phyloP scores from a whole-genome alignment of 768 basidiomycete species.

The Mycena leptocephala region DNA sequence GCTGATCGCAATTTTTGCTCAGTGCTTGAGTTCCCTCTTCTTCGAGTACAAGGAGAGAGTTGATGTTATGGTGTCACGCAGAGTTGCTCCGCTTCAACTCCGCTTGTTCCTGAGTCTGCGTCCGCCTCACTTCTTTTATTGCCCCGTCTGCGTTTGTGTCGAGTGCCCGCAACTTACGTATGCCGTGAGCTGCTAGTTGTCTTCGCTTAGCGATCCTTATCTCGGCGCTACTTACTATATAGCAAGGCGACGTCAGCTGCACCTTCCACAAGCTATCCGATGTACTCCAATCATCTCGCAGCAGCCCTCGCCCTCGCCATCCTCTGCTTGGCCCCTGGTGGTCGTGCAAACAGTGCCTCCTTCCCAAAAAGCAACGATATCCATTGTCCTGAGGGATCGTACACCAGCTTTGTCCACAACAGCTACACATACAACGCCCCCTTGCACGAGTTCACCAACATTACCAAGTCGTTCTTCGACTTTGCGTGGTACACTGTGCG shows the following conservation, averaged over 20 bases:
- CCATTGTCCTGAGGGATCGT: neutral
- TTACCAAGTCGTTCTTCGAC: conserved; percentile 27
- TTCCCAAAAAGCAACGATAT: neutral
- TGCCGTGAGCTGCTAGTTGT: too few relatives aligned
- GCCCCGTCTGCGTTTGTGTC: too few relatives aligned
- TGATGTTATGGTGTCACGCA: too few relatives aligned
- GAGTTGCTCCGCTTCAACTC: too few relatives aligned
- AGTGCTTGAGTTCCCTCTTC: too few relatives aligned
- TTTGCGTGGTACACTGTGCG: conserved; percentile 26
- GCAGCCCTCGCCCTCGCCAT: neutral
- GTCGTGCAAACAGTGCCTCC: neutral
- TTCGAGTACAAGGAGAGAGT: too few relatives aligned
- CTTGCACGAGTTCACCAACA: conserved; percentile 12
- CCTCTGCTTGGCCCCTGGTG: neutral
- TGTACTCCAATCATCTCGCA: neutral
- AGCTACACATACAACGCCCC: conserved; percentile 26
- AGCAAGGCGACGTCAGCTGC: neutral
- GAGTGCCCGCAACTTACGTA: too few relatives aligned
- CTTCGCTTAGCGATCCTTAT: too few relatives aligned
- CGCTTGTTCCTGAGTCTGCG: too few relatives aligned
- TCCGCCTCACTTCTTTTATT: too few relatives aligned
- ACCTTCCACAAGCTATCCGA: neutral
- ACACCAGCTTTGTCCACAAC: conserved; percentile 22
- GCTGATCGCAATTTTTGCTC: too few relatives aligned
- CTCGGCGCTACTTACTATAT: too few relatives aligned